These are phyloP conservation scores for Neurospora sp. DNA, from an alignment of 2,329 filamentous ascomycete genomes.

Conservation along the genomic window DNA sequence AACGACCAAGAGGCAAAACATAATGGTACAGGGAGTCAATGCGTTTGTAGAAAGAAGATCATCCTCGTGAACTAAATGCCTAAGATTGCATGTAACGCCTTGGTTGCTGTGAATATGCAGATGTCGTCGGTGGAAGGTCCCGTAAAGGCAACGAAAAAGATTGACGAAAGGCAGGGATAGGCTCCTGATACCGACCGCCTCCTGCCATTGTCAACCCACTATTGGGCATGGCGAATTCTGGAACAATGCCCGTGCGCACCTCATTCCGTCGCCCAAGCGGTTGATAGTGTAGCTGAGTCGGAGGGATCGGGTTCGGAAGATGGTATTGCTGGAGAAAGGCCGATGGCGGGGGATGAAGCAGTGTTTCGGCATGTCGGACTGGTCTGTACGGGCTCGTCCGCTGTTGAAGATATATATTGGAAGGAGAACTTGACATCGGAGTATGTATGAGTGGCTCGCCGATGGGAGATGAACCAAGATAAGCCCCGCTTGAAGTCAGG, in stretches of 20 bases:
- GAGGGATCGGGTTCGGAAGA: conserved; percentile 38
- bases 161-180: neutral
- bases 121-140: neutral
- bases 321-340: conserved; percentile 68
- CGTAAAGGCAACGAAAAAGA: neutral
- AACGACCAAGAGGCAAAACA: neutral
- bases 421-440: conserved; percentile 72
- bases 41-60: neutral
- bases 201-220: neutral
- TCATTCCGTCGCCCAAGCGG: conserved; percentile 62
- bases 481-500: conserved; percentile 31
- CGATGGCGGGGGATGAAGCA: conserved; percentile 81
- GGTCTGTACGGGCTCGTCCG: conserved; percentile 88
- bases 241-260: conserved; percentile 60
- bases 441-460: conserved; percentile 54
- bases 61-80: neutral
- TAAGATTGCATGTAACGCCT: neutral
- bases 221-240: conserved; percentile 39
- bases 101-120: neutral
- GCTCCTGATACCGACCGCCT: neutral
- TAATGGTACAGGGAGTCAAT: neutral
- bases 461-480: conserved; percentile 58
- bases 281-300: conserved; percentile 75
- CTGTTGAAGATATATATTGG: conserved; percentile 69
- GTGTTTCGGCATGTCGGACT: conserved; percentile 77